Evolutionary conservation across 768 basidiomycete species (phyloP).

Genomic region (Heimioporus sp.): DNA sequence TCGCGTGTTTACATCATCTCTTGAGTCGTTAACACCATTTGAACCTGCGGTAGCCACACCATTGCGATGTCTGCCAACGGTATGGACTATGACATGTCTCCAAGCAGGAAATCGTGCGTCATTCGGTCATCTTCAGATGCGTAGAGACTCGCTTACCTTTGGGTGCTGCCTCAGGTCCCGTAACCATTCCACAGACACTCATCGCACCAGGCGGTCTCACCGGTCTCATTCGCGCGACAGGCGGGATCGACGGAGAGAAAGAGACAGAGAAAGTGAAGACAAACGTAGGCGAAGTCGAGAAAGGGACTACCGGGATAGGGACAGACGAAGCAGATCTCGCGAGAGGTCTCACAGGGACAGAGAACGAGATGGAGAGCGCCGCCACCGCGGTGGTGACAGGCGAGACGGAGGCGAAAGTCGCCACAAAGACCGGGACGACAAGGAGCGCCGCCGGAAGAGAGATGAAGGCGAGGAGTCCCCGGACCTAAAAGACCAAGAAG

Average conservation of each 20-base stretch:
- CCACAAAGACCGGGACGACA: conserved; percentile 51
- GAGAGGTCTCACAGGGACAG: conserved; percentile 46
- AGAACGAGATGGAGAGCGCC: conserved; percentile 35
- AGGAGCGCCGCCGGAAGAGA: conserved; percentile 62
- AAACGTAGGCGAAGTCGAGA: conserved; percentile 65
- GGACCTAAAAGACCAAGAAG: conserved; percentile 46
- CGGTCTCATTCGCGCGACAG: conserved; percentile 66
- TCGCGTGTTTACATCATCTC: conserved; percentile 30
- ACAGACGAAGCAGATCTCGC: conserved; percentile 46
- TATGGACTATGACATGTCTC: conserved; percentile 65
- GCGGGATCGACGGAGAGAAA: conserved; percentile 43
- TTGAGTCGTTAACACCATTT: conserved; percentile 9
- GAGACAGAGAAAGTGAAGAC: conserved; percentile 55
- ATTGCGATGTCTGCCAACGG: conserved; percentile 45
- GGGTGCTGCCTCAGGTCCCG: conserved; percentile 47
- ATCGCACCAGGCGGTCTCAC: conserved; percentile 69
- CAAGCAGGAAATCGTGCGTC: conserved; percentile 59
- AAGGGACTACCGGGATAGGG: conserved; percentile 46
- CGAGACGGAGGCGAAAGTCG: conserved; percentile 54
- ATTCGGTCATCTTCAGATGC: conserved; percentile 12
- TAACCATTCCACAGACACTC: conserved; percentile 75
- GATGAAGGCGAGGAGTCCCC: conserved; percentile 56
- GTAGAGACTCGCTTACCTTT: conserved; percentile 1
- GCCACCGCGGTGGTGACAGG: conserved; percentile 46
- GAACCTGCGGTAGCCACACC: conserved; percentile 9